phyloP scores from a whole-genome alignment of 805 yeast species.

The Starmerella gropengiesseri region DNA sequence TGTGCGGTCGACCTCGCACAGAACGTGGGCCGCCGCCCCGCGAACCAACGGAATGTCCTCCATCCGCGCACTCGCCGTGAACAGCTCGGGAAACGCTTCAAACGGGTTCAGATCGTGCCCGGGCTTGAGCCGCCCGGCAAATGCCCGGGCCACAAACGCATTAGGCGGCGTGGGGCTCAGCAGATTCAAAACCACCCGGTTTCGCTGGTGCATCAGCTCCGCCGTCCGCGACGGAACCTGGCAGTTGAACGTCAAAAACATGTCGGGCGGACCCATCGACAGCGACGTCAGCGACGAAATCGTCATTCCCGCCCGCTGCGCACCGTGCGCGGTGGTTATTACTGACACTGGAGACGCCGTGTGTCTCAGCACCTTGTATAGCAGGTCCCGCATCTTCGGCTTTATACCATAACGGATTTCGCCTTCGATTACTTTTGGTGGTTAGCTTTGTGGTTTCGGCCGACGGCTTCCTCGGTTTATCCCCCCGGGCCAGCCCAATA shows the following conservation, averaged over 20 bases:
- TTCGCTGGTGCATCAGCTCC: slow-evolving; percentile 42
- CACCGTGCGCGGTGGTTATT: slow-evolving; percentile 41
- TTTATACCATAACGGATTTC: too few species aligned
- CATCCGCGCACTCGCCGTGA: slow-evolving; percentile 1
- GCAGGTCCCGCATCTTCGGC: slow-evolving; percentile 11
- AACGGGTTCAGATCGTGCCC: slow-evolving; percentile 31
- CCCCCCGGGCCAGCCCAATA: too few species aligned
- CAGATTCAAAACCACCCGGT: slow-evolving; percentile 57
- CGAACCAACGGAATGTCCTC: slow-evolving; percentile 25
- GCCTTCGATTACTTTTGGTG: too few species aligned
- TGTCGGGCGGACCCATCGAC: slow-evolving; percentile 56
- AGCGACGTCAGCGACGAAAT: slow-evolving; percentile 77
- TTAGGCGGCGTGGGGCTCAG: slow-evolving; percentile 50
- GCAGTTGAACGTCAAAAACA: slow-evolving; percentile 73
- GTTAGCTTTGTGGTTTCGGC: too few species aligned
- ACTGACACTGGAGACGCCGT: slow-evolving; percentile 48
- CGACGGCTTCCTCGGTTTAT: too few species aligned
- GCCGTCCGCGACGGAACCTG: slow-evolving; percentile 82
- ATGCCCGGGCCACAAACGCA: slow-evolving; percentile 51
- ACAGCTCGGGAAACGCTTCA: slow-evolving; percentile 24
- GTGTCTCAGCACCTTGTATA: slow-evolving; percentile 30
- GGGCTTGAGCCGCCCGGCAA: slow-evolving; percentile 41
- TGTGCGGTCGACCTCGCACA: slow-evolving; percentile 24
- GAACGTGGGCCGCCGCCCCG: slow-evolving; percentile 24
- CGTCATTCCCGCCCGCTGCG: slow-evolving; percentile 55